Percentiles rank a stretch among this genome's conserved stretches.
phyloP scores from a whole-genome alignment of 2,329 filamentous ascomycete species.

The Fusarium musae region DNA sequence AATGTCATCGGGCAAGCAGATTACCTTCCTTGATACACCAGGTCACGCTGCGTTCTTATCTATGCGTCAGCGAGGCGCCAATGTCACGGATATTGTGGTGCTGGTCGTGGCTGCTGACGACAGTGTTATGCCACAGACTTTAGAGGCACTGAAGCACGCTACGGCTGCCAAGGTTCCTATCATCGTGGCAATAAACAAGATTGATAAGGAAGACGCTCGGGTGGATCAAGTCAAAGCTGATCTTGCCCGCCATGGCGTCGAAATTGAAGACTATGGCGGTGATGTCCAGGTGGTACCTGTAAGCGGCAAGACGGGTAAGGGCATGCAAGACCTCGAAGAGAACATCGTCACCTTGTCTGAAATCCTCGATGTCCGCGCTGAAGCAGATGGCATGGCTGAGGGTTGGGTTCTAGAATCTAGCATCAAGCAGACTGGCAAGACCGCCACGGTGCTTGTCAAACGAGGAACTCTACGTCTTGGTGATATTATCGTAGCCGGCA shows the following conservation, averaged over 20 bases:
- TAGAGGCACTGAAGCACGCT: conserved; percentile 96
- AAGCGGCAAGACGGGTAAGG: conserved; percentile 91
- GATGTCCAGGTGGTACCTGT: conserved; percentile 93
- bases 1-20: conserved; percentile 85
- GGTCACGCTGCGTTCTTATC: conserved; percentile 95
- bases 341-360: conserved; percentile 87
- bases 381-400: conserved; percentile 80
- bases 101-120: conserved; percentile 97
- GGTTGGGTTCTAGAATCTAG: conserved; percentile 95
- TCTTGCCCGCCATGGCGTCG: conserved; percentile 82
- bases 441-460: conserved; percentile 89
- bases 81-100: conserved; percentile 96
- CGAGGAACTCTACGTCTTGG: conserved; percentile 85
- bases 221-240: conserved; percentile 89
- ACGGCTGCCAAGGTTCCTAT: conserved; percentile 88
- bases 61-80: conserved; percentile 95
- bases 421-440: conserved; percentile 84
- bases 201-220: conserved; percentile 87
- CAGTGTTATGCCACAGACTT: conserved; percentile 95
- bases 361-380: conserved; percentile 88
- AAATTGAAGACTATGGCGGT: conserved; percentile 94
- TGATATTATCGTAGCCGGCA: conserved; percentile 87
- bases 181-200: conserved; percentile 97
- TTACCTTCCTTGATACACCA: conserved; percentile 97
- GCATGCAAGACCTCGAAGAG: conserved; percentile 93